Evolutionary conservation across 2,329 filamentous ascomycete genomes (phyloP).

Genomic region (Alternaria novae-zelandiae): DNA sequence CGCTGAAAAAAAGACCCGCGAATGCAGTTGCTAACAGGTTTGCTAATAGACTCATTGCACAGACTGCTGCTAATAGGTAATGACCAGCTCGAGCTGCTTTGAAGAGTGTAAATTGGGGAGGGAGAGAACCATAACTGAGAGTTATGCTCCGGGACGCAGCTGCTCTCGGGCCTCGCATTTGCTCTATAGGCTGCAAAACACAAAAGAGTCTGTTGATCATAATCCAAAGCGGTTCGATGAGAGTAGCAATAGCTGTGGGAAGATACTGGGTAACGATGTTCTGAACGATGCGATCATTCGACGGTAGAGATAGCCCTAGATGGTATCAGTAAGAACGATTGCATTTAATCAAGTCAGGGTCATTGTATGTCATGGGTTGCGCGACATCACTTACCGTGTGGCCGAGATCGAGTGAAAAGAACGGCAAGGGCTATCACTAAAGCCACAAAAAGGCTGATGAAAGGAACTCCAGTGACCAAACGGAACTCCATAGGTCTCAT

Average conservation of each 20-base stretch:
- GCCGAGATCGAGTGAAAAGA: background rate
- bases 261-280: background rate
- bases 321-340: background rate
- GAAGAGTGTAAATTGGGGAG: background rate
- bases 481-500: background rate
- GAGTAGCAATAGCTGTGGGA: background rate
- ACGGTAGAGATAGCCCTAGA: background rate
- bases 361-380: background rate
- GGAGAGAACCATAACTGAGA: background rate
- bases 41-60: background rate
- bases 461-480: background rate
- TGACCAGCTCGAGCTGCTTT: background rate
- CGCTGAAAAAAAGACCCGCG: background rate
- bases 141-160: background rate
- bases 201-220: background rate
- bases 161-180: background rate
- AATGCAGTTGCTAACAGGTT: background rate
- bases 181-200: background rate
- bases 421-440: background rate
- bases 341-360: background rate
- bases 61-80: background rate
- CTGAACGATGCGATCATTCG: background rate
- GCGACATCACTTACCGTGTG: background rate
- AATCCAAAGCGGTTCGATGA: background rate
- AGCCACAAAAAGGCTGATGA: background rate